phyloP scores from a whole-genome alignment of 768 basidiomycete species.

The Mycena leptocephala region DNA sequence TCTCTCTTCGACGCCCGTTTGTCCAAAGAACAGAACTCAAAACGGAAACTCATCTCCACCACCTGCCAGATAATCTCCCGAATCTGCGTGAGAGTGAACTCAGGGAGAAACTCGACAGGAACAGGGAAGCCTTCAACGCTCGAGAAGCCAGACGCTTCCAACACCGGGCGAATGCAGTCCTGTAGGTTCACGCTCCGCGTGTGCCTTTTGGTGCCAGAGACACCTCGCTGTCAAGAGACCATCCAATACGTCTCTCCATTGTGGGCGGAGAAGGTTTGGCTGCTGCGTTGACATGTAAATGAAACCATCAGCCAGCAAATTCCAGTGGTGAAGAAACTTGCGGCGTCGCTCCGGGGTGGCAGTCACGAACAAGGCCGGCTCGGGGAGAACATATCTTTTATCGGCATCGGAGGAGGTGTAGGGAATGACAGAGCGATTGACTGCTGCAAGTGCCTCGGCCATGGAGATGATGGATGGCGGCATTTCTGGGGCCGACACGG shows the following conservation, averaged over 20 bases:
- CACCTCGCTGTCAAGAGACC: background rate
- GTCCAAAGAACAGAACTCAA: background rate
- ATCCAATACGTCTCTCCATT: conserved; percentile 1
- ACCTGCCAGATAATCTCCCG: background rate
- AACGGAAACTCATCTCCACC: background rate
- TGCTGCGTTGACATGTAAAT: background rate
- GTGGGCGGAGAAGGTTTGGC: background rate
- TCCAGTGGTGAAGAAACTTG: background rate
- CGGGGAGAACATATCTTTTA: background rate
- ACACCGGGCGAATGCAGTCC: background rate
- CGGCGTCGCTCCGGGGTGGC: background rate
- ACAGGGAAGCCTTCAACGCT: background rate
- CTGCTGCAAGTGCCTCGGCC: background rate
- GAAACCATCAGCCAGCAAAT: background rate
- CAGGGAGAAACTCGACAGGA: background rate
- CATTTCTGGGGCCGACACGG: background rate
- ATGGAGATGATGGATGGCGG: background rate
- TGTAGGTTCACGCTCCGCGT: background rate
- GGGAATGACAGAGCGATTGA: background rate
- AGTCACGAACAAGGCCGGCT: background rate
- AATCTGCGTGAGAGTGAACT: conserved; percentile 1
- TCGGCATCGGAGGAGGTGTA: background rate
- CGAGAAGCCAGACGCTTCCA: background rate
- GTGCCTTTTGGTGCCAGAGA: background rate
- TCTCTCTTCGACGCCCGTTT: background rate